These are phyloP conservation scores for Erodium maritimum DNA, from an alignment of 345 rosid species.

Conservation along the genomic window DNA sequence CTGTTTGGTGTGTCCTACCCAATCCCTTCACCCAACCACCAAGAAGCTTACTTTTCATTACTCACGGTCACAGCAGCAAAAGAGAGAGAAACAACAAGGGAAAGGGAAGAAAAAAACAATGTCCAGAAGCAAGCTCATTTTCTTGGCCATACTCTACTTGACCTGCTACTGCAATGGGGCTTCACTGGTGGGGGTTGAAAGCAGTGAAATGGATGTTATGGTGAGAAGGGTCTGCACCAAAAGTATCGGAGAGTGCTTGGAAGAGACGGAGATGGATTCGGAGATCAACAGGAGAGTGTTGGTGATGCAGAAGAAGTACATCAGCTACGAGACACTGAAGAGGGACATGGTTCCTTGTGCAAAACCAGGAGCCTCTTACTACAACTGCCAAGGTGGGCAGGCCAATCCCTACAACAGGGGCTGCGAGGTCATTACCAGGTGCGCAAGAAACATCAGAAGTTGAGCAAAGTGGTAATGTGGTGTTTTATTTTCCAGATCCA, in stretches of 20 bases:
- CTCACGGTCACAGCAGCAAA: background rate
- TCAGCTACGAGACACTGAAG: constrained; percentile 75
- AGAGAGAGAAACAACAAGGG: background rate
- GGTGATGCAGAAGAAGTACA: constrained; percentile 50
- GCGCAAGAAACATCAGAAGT: constrained; percentile 39
- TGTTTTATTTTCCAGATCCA: background rate
- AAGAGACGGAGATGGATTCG: constrained; percentile 55
- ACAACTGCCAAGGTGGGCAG: constrained; percentile 52
- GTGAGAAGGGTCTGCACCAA: constrained; percentile 22
- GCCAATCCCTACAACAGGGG: constrained; percentile 64
- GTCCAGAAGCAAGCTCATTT: background rate
- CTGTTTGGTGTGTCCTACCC: background rate
- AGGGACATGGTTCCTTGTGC: constrained; percentile 88
- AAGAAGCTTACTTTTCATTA: background rate
- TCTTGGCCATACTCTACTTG: background rate
- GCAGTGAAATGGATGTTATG: constrained; percentile 19
- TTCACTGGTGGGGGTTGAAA: constrained; percentile 21
- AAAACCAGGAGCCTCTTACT: constrained; percentile 83
- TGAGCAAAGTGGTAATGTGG: background rate
- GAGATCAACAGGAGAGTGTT: constrained; percentile 62
- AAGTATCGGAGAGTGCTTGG: constrained; percentile 34
- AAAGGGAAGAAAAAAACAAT: background rate
- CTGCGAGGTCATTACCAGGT: constrained; percentile 67
- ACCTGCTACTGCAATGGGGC: constrained; percentile 24
- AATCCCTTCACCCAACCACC: background rate